These are phyloP conservation scores for Mycena maculata DNA, from an alignment of 768 basidiomycete species.

Conservation along the genomic window DNA sequence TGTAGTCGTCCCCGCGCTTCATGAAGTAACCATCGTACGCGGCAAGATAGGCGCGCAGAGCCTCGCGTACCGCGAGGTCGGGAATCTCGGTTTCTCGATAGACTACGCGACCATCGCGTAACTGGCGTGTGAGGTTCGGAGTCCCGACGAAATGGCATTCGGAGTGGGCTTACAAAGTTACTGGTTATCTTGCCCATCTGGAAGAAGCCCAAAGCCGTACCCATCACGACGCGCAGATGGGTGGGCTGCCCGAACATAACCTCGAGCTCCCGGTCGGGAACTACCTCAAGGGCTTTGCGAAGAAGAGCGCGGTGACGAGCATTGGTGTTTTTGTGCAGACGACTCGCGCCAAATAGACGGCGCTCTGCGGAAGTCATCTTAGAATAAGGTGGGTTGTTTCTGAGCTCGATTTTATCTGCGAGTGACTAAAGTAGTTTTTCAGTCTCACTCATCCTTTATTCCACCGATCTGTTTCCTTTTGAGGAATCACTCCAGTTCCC, in stretches of 20 bases:
- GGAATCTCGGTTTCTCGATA: neutral
- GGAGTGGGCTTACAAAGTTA: neutral
- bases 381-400: neutral
- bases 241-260: neutral
- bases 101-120: neutral
- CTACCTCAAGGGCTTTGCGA: conserved; percentile 16
- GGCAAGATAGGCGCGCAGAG: neutral
- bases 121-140: conserved; percentile 1
- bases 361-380: neutral
- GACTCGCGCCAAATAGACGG: neutral
- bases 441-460: neutral
- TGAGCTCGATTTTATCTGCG: neutral
- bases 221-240: neutral
- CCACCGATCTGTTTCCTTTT: too few species aligned
- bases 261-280: neutral
- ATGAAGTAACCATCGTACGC: conserved; percentile 9
- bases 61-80: neutral
- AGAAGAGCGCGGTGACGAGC: conserved; percentile 11
- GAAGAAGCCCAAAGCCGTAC: neutral
- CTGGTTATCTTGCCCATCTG: conserved; percentile 1
- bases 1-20: neutral
- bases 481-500: too few species aligned
- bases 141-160: neutral
- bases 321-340: neutral
- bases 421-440: neutral